Evolutionary conservation across 2,329 filamentous ascomycete genomes (phyloP), one percentile per base, ranked within the genome.

Genomic region (Cryphonectria naterciae): DNA sequence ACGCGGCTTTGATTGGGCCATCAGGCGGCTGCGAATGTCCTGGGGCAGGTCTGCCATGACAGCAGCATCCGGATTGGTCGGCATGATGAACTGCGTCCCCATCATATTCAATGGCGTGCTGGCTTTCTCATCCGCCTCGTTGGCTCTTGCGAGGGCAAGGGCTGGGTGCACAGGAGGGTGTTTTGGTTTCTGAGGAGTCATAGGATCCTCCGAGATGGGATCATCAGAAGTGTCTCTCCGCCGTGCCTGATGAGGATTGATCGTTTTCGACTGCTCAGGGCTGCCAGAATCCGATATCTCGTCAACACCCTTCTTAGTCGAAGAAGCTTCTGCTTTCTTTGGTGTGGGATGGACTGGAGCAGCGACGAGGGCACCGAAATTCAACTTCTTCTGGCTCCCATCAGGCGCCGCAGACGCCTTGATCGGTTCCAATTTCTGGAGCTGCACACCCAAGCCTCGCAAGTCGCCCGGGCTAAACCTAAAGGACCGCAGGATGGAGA

Each of bases 31-130:
- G 72, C 93, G 88, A 73, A 98, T 97, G 77, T 97, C 93, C 43
- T 85, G 85, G 0, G 95, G 95, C 4, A 99, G 85, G 76, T 97
- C 94, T 1, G 92, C 92, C 4, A 98, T 81, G 0, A 97, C 91
- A n/a, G 86, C 84, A 0, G 92, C 90, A 77, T 99, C 96, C 2
- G 93, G 87, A 75, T 97, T 93, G 1, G 88, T 88, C 0, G 96
- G 96, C 75, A 99, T 85, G 63, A 98, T 89, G 77, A 99, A 99
- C 77, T 99, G 96, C 0, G 95, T 97, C 1, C 95, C 94, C 3
- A 89, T 85, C 3, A 93, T 87, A 76, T 98, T 97, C 32, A 97
- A 83, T 1, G 91, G 91, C 8, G 87, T 88, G 73, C 87, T 91
- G 32, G 92, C 83, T 80, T 88, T 83, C 74, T 82, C 71, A 78